Evolutionary conservation across 257 asterid genomes (phyloP).

Genomic region (Marsdenia floribunda): DNA sequence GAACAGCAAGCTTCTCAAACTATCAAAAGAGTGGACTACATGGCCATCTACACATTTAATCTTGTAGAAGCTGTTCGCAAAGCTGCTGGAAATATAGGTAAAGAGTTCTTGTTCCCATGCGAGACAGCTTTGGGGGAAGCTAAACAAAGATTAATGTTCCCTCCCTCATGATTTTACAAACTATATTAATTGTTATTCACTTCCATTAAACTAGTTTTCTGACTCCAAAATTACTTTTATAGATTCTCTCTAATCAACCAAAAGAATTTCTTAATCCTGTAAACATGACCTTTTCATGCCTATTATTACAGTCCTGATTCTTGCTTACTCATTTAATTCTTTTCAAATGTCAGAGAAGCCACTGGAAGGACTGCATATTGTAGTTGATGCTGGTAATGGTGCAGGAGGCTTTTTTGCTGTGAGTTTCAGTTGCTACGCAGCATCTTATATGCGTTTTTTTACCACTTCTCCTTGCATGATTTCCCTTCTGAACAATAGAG

Average conservation of each 20-base stretch:
- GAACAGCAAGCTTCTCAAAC: slow-evolving; percentile 43
- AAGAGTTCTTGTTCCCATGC: slow-evolving; percentile 6
- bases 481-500: not conserved
- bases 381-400: slow-evolving; percentile 99
- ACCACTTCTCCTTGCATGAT: not conserved
- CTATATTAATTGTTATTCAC: not conserved
- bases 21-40: slow-evolving; percentile 73
- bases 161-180: not conserved
- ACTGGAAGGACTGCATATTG: slow-evolving; percentile 89
- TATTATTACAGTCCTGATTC: slow-evolving; percentile 8
- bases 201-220: not conserved
- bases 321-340: slow-evolving; percentile 24
- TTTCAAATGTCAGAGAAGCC: slow-evolving; percentile 73
- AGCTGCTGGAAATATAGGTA: slow-evolving; percentile 87
- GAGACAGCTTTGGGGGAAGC: not conserved
- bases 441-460: slow-evolving; percentile 10
- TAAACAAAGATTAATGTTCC: not conserved
- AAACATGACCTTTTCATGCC: slow-evolving; percentile 9
- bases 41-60: slow-evolving; percentile 80
- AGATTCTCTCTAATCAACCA: not conserved
- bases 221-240: not conserved
- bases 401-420: slow-evolving; percentile 98
- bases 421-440: slow-evolving; percentile 31
- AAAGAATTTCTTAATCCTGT: not conserved
- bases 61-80: slow-evolving; percentile 91